Evolutionary conservation across 192 early-diverging fungal species (phyloP).

Genomic region (Rhizophagus prolifer): DNA sequence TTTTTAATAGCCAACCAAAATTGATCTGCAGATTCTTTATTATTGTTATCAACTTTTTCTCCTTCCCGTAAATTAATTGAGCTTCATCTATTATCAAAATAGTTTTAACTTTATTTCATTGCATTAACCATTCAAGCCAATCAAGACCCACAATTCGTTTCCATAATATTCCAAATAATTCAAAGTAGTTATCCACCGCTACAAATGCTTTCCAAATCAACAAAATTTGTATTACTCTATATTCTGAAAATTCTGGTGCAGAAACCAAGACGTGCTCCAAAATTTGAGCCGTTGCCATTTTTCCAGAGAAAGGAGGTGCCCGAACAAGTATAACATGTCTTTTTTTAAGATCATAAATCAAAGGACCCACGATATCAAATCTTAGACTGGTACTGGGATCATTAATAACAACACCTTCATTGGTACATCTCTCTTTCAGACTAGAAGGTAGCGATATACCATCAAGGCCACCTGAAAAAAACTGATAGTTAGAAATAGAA

Average conservation of each 20-base stretch:
- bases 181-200: not conserved
- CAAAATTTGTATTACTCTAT: slow-evolving; percentile 11
- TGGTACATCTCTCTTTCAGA: not conserved
- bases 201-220: slow-evolving; percentile 21
- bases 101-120: slow-evolving; percentile 13
- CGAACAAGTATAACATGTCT: slow-evolving; percentile 11
- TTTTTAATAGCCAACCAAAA: slow-evolving; percentile 18
- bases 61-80: slow-evolving; percentile 12
- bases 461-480: not conserved
- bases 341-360: not conserved
- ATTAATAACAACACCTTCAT: not conserved
- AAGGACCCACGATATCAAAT: not conserved
- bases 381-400: not conserved
- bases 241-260: not conserved
- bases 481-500: not conserved
- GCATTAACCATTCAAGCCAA: slow-evolving; percentile 16
- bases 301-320: not conserved
- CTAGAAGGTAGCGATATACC: not conserved
- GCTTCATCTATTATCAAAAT: not conserved
- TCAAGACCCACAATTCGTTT: not conserved
- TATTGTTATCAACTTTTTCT: not conserved
- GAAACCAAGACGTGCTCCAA: not conserved
- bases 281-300: slow-evolving; percentile 1
- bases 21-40: slow-evolving; percentile 1
- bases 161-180: slow-evolving; percentile 9